phyloP scores from a whole-genome alignment of 805 yeast genomes.

The Yarrowia sp. region DNA sequence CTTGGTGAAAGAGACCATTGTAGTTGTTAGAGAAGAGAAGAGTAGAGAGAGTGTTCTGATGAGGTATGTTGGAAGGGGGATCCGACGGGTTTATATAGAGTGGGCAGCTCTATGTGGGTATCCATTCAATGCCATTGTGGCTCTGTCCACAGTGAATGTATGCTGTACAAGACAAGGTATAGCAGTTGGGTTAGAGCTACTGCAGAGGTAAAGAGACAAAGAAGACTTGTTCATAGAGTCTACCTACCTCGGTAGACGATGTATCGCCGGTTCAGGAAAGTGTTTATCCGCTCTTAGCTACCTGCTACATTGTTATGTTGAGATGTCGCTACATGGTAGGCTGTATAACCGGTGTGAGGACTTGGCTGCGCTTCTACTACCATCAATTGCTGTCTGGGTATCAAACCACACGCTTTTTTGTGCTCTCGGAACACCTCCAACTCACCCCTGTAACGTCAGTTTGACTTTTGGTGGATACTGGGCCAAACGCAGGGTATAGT shows the following conservation, averaged over 20 bases:
- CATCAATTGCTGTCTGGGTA: no score
- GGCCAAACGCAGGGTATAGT: not conserved
- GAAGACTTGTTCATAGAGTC: not conserved
- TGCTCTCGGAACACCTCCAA: not conserved
- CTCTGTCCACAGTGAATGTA: not conserved
- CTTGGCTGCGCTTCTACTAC: no score
- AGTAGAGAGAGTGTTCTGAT: not conserved
- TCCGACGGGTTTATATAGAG: not conserved
- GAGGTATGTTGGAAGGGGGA: not conserved
- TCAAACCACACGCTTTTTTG: not conserved
- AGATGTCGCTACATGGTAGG: no score
- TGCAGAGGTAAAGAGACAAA: not conserved
- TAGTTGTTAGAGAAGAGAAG: not conserved
- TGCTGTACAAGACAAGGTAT: not conserved
- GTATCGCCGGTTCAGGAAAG: not conserved
- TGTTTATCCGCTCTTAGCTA: not conserved
- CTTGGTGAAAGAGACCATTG: conserved; percentile 25
- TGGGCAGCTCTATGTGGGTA: not conserved
- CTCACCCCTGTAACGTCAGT: not conserved
- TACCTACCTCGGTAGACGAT: not conserved
- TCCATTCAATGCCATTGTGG: not conserved
- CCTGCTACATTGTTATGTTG: not conserved
- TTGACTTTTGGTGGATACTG: conserved; percentile 15
- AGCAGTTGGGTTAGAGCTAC: conserved; percentile 1
- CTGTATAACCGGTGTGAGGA: no score